Evolutionary conservation across 116 monocot genomes (phyloP).

Genomic region (Dioscorea cayenensis): DNA sequence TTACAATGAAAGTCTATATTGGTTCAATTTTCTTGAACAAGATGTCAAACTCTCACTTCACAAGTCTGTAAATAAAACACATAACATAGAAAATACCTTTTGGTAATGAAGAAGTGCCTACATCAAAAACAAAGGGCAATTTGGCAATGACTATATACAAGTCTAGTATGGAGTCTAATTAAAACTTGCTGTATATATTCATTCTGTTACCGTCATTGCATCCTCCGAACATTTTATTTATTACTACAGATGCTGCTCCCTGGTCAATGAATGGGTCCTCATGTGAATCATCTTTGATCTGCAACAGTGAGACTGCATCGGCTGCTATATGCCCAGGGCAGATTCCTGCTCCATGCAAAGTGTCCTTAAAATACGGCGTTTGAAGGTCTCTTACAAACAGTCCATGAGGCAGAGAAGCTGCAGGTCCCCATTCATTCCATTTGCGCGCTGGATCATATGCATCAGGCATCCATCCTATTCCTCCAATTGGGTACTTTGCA

Average conservation of each 20-base stretch:
- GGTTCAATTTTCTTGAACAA: neutral
- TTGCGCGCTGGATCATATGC: conserved; percentile 21
- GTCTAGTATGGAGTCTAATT: neutral
- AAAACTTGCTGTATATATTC: neutral
- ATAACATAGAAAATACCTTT: neutral
- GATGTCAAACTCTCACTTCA: neutral
- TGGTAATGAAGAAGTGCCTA: neutral
- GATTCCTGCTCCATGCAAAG: conserved; percentile 19
- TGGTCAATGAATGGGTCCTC: conserved; percentile 13
- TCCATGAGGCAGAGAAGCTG: conserved; percentile 13
- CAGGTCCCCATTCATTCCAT: conserved; percentile 29
- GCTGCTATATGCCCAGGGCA: conserved; percentile 54
- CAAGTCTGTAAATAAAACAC: neutral
- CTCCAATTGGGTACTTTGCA: conserved; percentile 22
- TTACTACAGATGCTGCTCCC: neutral
- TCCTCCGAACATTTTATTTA: conserved; percentile 2
- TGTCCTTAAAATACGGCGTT: conserved; percentile 27
- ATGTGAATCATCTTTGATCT: conserved; percentile 54
- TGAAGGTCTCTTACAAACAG: conserved; percentile 14
- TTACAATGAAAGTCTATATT: neutral
- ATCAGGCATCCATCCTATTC: conserved; percentile 18
- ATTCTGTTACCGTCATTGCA: neutral
- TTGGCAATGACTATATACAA: neutral
- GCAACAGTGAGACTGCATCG: conserved; percentile 59
- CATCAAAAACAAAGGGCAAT: no score